Conservation (phyloP, 768 basidiomycete species). For the Suillus clintonianus region DNA sequence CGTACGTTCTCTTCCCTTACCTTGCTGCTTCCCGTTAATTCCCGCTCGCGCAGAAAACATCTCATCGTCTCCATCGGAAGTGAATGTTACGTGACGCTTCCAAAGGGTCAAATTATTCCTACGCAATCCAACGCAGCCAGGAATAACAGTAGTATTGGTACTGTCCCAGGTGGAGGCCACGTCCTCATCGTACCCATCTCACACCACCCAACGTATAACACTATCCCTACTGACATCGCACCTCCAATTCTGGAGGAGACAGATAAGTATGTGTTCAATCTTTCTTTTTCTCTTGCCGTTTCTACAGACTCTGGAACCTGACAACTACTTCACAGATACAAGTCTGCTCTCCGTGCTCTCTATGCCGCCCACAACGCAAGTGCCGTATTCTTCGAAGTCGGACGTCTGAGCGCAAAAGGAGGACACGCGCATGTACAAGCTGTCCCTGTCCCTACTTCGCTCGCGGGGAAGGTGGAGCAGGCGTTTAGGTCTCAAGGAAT, state of each 20-base stretch:
- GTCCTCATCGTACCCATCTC: slow-evolving; percentile 92
- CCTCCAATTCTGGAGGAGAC: slow-evolving; percentile 80
- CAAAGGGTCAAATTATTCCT: slow-evolving; percentile 92
- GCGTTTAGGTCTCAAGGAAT: slow-evolving; percentile 70
- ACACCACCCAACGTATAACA: slow-evolving; percentile 86
- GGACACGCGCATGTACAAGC: slow-evolving; percentile 95
- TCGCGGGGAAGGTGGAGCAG: slow-evolving; percentile 64
- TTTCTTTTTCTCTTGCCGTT: slow-evolving; percentile 5
- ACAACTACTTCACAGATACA: slow-evolving; percentile 55
- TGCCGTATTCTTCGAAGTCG: slow-evolving; percentile 86
- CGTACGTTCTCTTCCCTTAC: slow-evolving; percentile 48
- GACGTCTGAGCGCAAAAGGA: slow-evolving; percentile 77
- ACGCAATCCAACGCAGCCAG: slow-evolving; percentile 60
- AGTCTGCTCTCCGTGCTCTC: slow-evolving; percentile 68
- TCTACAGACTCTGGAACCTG: not conserved
- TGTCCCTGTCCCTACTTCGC: slow-evolving; percentile 69
- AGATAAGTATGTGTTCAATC: slow-evolving; percentile 51
- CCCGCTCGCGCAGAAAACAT: slow-evolving; percentile 66
- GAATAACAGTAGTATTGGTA: slow-evolving; percentile 29
- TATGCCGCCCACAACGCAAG: slow-evolving; percentile 70
- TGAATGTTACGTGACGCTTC: slow-evolving; percentile 94
- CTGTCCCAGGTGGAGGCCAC: slow-evolving; percentile 94
- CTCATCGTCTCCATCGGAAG: slow-evolving; percentile 91
- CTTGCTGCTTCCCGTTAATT: not conserved
- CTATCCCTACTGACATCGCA: slow-evolving; percentile 79